These are phyloP conservation scores for Tetrapisispora namnaoensis DNA, from an alignment of 805 yeast species.

Conservation along the genomic window DNA sequence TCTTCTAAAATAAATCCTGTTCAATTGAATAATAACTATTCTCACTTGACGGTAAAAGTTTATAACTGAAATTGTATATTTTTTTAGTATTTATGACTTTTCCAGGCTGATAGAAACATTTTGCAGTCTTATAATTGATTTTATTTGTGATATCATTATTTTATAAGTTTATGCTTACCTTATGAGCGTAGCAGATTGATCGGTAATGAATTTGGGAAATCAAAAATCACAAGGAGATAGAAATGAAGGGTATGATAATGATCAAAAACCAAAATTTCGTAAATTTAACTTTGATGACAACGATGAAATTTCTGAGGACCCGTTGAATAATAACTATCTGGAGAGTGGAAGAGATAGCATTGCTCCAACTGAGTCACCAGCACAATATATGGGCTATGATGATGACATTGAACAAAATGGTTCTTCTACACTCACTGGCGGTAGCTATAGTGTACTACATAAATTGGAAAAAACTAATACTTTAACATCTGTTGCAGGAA, in stretches of 20 bases:
- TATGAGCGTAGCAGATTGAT: background rate
- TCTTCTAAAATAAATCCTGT: too few relatives aligned
- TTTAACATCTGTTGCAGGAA: conserved; percentile 10
- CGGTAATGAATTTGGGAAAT: background rate
- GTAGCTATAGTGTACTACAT: background rate
- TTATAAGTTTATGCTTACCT: background rate
- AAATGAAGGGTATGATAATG: background rate
- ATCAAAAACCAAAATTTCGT: background rate
- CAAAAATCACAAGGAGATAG: background rate
- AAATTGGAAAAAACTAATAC: conserved; percentile 6
- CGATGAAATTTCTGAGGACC: background rate
- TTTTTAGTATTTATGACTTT: too few relatives aligned
- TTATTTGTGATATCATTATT: background rate
- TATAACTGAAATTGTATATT: too few relatives aligned
- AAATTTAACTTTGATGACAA: background rate
- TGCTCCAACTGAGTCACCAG: background rate
- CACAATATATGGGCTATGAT: background rate
- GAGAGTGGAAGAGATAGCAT: background rate
- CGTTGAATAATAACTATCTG: background rate
- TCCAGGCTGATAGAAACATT: too few relatives aligned
- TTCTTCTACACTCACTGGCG: background rate
- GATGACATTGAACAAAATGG: background rate
- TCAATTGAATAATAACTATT: too few relatives aligned
- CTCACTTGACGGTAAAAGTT: too few relatives aligned
- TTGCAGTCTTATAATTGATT: too few relatives aligned